Evolutionary conservation across 352 stramenopile genomes (phyloP).

Genomic region (Globisporangium spinosum): DNA sequence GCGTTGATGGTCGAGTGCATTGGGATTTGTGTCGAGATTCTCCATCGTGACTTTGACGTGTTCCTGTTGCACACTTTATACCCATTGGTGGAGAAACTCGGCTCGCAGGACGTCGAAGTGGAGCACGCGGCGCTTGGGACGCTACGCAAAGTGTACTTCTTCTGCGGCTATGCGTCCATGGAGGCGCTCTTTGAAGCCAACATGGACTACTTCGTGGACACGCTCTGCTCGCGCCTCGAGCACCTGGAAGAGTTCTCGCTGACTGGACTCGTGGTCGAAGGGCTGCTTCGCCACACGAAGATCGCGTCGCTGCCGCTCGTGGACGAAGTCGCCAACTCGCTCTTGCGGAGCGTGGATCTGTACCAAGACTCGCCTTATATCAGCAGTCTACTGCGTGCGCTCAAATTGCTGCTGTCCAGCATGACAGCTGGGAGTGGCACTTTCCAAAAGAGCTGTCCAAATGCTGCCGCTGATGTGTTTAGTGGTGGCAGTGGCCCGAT

Average conservation of each 20-base stretch:
- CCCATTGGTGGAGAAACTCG: constrained; percentile 82
- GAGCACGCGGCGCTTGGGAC: constrained; percentile 65
- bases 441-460: not conserved
- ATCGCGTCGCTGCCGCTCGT: constrained; percentile 70
- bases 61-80: constrained; percentile 78
- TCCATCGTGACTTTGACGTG: constrained; percentile 41
- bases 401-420: constrained; percentile 52
- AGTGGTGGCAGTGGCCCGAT: constrained; percentile 2
- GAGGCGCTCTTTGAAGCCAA: constrained; percentile 71
- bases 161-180: constrained; percentile 49
- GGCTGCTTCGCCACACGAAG: constrained; percentile 53
- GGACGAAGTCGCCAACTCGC: constrained; percentile 66
- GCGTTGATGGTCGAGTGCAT: constrained; percentile 75
- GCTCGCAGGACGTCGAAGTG: constrained; percentile 50
- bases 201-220: constrained; percentile 88
- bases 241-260: constrained; percentile 67
- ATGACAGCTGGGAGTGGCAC: constrained; percentile 26
- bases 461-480: not conserved
- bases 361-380: constrained; percentile 62
- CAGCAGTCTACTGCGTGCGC: constrained; percentile 48
- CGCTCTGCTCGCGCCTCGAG: constrained; percentile 63
- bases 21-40: constrained; percentile 66
- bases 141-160: constrained; percentile 64
- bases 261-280: constrained; percentile 76
- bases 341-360: constrained; percentile 71